Conservation (phyloP, 2,329 filamentous ascomycete species). For the Penicillium hesseltinei region DNA sequence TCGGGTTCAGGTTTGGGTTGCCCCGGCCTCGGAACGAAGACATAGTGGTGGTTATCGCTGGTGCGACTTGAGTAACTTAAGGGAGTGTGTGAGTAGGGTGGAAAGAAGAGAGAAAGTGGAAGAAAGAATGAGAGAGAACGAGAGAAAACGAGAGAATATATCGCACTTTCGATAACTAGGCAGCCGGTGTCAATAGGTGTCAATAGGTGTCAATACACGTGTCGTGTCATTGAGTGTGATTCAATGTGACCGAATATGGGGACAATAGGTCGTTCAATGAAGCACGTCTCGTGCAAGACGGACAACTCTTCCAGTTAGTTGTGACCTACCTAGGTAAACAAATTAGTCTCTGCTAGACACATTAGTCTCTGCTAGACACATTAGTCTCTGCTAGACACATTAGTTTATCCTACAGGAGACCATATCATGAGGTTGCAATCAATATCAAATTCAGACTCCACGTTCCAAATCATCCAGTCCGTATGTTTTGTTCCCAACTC, state of each 20-base stretch:
- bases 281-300: no score
- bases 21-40: background rate
- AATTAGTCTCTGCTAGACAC: no score
- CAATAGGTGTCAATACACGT: background rate
- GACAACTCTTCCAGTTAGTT: no score
- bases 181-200: background rate
- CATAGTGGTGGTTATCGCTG: background rate
- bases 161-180: background rate
- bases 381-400: no score
- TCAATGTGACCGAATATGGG: background rate
- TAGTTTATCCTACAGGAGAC: no score
- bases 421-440: background rate
- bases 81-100: no score
- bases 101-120: no score
- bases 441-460: background rate
- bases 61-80: background rate
- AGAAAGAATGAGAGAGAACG: no score
- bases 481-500: background rate
- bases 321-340: no score
- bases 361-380: no score
- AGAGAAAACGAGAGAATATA: no score
- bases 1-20: no score
- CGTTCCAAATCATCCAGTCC: background rate
- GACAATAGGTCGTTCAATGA: background rate
- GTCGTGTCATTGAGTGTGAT: background rate